Percentiles rank a stretch among this genome's conserved stretches.
Evolutionary conservation across 1,284 basidiomycete genomes (phyloP).

Genomic region (Hymenochaete sp.): DNA sequence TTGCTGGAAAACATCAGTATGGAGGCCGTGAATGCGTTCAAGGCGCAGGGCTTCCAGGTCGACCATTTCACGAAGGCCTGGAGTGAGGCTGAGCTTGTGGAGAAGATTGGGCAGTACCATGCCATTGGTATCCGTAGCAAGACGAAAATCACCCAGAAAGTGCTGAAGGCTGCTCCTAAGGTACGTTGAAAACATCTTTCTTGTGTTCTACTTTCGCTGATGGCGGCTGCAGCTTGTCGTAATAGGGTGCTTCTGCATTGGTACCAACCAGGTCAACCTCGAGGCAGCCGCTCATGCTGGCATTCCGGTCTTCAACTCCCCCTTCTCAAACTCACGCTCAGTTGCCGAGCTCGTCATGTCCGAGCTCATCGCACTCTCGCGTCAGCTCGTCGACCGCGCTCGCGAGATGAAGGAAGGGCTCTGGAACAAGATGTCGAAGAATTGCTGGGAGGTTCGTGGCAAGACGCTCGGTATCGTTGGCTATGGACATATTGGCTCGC

Average conservation of each 20-base stretch:
- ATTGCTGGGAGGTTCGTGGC: slow-evolving; percentile 96
- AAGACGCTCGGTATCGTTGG: slow-evolving; percentile 98
- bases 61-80: slow-evolving; percentile 86
- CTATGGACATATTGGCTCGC: slow-evolving; percentile 97
- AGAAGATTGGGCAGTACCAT: slow-evolving; percentile 84
- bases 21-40: slow-evolving; percentile 80
- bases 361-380: slow-evolving; percentile 90
- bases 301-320: slow-evolving; percentile 98
- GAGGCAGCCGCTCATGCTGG: slow-evolving; percentile 77
- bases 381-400: slow-evolving; percentile 87
- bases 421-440: slow-evolving; percentile 99
- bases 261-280: slow-evolving; percentile 97
- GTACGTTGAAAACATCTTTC: slow-evolving; percentile 31
- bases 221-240: slow-evolving; percentile 65
- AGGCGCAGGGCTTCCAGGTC: slow-evolving; percentile 84
- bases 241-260: slow-evolving; percentile 99
- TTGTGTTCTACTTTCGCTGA: slow-evolving; percentile 5
- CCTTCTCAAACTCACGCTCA: slow-evolving; percentile 98
- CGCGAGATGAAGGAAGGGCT: slow-evolving; percentile 82
- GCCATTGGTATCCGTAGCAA: slow-evolving; percentile 96
- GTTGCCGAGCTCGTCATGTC: slow-evolving; percentile 97
- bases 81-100: slow-evolving; percentile 87
- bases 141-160: slow-evolving; percentile 88
- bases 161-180: slow-evolving; percentile 81
- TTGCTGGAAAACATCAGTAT: slow-evolving; percentile 94